Conservation (phyloP, 495 filamentous ascomycete species). For the Penicillium pancosmium region DNA sequence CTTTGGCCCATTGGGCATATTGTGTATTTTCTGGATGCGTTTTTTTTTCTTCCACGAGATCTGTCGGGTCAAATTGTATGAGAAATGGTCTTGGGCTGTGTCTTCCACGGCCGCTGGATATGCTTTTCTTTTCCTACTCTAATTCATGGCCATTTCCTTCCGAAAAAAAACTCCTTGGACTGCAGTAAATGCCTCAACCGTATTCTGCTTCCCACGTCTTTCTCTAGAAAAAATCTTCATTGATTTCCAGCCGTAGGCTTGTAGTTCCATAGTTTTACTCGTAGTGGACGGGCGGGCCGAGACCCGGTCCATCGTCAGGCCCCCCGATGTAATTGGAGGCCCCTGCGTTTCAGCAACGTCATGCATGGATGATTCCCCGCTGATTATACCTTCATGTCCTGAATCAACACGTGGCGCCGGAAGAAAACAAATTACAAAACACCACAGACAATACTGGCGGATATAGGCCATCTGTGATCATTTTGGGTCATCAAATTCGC, state of each 20-base stretch:
- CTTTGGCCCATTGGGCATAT: neutral
- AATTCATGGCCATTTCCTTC: neutral
- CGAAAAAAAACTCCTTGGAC: neutral
- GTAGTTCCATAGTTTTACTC: neutral
- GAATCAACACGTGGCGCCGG: neutral
- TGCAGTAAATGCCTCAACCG: neutral
- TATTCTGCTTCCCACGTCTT: neutral
- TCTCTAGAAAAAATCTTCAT: neutral
- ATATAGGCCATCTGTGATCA: too few species aligned
- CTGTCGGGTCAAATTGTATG: slow-evolving; percentile 25
- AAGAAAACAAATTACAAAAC: neutral
- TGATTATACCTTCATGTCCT: neutral
- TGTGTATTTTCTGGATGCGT: slow-evolving; percentile 4
- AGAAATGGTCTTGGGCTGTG: slow-evolving; percentile 23
- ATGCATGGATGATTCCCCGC: neutral
- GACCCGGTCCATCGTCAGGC: neutral
- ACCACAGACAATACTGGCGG: neutral
- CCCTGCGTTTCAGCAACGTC: neutral
- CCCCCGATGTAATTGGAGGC: neutral
- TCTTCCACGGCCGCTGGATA: slow-evolving; percentile 12
- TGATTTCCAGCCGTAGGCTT: neutral
- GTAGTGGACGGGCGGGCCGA: neutral
- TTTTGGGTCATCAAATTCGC: neutral
- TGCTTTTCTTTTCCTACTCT: slow-evolving; percentile 11
- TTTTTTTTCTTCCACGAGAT: slow-evolving; percentile 14